Percentiles rank a stretch among this genome's conserved stretches.
phyloP scores from a whole-genome alignment of 495 filamentous ascomycete species.

The Astrothelium subdiscretum region DNA sequence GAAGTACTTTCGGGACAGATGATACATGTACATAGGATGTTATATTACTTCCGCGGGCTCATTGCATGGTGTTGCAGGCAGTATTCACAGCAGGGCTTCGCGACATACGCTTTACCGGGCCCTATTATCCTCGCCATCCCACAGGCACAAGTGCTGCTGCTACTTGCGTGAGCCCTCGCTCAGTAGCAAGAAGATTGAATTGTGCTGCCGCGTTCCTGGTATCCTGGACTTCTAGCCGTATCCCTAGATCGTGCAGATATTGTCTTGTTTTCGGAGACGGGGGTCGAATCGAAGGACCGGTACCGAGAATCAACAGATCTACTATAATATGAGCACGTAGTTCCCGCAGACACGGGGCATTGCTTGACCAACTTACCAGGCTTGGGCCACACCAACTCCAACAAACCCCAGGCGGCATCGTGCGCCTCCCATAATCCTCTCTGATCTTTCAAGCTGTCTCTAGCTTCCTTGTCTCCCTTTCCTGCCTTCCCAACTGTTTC shows the following conservation, averaged over 20 bases:
- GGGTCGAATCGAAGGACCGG: conserved; percentile 63
- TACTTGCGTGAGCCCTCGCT: conserved; percentile 53
- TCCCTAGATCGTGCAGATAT: conserved; percentile 63
- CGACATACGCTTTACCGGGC: too few relatives aligned
- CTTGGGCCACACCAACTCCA: conserved; percentile 77
- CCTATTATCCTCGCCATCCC: conserved; percentile 58
- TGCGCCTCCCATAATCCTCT: conserved; percentile 74
- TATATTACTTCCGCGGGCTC: too few relatives aligned
- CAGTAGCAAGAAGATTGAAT: conserved; percentile 55
- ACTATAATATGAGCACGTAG: conserved; percentile 1
- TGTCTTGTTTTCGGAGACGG: conserved; percentile 62
- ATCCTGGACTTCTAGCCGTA: conserved; percentile 81
- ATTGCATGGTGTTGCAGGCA: too few relatives aligned
- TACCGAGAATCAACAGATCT: conserved; percentile 84
- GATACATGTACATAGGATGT: too few relatives aligned
- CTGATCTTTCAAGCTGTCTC: conserved; percentile 47
- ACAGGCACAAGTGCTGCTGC: conserved; percentile 84
- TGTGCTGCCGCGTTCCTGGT: conserved; percentile 89
- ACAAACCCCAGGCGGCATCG: conserved; percentile 58
- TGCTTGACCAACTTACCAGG: conserved; percentile 52
- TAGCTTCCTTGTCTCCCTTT: conserved; percentile 16
- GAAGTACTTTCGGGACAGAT: too few relatives aligned
- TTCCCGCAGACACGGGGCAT: background rate
- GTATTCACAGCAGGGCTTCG: too few relatives aligned
- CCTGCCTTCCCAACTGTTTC: conserved; percentile 22